phyloP scores from a whole-genome alignment of 495 filamentous ascomycete species.

The Penicillium canescens region DNA sequence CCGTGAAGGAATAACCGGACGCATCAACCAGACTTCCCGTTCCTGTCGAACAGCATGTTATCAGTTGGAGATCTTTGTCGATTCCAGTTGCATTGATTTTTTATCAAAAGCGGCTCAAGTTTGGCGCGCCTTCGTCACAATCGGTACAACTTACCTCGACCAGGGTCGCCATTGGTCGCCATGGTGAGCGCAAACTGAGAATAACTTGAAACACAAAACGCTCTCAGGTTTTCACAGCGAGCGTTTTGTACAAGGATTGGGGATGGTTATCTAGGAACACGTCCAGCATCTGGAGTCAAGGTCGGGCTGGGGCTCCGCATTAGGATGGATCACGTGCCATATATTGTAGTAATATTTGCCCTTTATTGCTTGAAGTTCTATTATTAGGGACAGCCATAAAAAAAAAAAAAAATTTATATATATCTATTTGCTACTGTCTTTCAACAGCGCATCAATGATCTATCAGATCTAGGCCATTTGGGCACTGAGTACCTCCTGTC shows the following conservation, averaged over 20 bases:
- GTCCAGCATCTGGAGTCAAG: conserved; percentile 20
- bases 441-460: too few relatives aligned
- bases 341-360: not conserved
- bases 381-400: too few relatives aligned
- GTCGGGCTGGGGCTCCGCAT: conserved; percentile 39
- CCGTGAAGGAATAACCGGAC: conserved; percentile 50
- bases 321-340: conserved; percentile 34
- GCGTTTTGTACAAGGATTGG: not conserved
- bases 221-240: conserved; percentile 5
- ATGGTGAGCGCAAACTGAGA: conserved; percentile 25
- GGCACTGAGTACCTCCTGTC: too few relatives aligned
- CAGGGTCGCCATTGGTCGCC: conserved; percentile 40
- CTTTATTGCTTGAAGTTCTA: too few relatives aligned
- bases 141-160: conserved; percentile 32
- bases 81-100: not conserved
- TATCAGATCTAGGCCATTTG: too few relatives aligned
- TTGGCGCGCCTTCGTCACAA: conserved; percentile 5
- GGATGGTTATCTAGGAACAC: conserved; percentile 9
- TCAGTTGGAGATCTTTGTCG: conserved; percentile 15
- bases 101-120: not conserved
- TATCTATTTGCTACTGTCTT: too few relatives aligned
- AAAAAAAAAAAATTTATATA: too few relatives aligned
- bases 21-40: conserved; percentile 49
- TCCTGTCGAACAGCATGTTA: conserved; percentile 12
- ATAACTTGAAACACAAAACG: conserved; percentile 1